Base-by-base conservation (phyloP, 176 grass and related monocot genomes). In the Lolium multiflorum region DNA sequence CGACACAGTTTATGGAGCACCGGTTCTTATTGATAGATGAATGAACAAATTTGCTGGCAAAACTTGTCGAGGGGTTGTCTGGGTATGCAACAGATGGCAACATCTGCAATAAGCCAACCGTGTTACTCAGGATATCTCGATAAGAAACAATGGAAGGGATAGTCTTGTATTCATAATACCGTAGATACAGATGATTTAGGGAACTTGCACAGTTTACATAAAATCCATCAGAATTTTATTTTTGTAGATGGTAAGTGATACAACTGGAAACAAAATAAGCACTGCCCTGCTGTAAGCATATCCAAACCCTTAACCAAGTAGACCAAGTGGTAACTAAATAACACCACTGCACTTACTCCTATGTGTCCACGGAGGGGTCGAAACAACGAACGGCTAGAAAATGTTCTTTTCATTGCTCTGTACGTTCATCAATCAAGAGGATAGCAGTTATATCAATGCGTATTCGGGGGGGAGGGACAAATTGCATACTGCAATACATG, bases 21-120 rank as follows among this genome's bases (percentile, higher is more conserved):
- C 93, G 88, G 81, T 99, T 99, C 90, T 99, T 99, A 60, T 99
- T 99, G 74, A 95, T 99, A 46, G 97, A 99, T 48, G 93, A 95
- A 88, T 99, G 97, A 38, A 99, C 97, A 86, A 99, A 99, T 92
- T 99, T 99, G 83, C 92, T 90, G 73, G 97, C 82, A 94, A 91
- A 96, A 89, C 97, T 99, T 90, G 92, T 92, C 7, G 97, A 99
- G 13, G 97, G 92, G 71, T 96, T 99, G 48, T 99, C 94, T 18
- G 94, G 88, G 88, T 96, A 94, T 50, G 97, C 97, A 62, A 90
- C 94, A 71, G 92, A 89, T 10, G 97, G 97, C 81, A 99, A 81
- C 84, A 99, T 96, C 97, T 99, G 84, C 89, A 96, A 82, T 18
- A 50, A 66, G 63, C 26, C 26, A 66, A 52, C 50, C 15, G 54